These are phyloP conservation scores for Boletus mariae DNA, from an alignment of 1,284 basidiomycete genomes.

Conservation along the genomic window DNA sequence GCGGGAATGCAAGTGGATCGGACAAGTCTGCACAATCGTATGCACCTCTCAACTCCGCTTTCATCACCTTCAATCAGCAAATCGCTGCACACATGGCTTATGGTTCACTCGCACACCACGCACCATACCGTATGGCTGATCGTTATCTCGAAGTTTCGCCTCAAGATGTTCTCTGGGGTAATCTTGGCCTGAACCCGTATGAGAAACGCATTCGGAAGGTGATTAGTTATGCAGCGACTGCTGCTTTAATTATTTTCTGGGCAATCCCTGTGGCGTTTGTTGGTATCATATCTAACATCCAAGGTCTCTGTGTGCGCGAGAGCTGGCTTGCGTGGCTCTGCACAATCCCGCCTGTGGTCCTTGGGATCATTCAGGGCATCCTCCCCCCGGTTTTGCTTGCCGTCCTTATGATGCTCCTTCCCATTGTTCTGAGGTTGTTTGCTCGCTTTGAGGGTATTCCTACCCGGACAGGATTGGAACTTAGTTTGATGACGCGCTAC, in stretches of 20 bases:
- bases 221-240: constrained; percentile 60
- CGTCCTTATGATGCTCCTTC: constrained; percentile 88
- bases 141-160: constrained; percentile 75
- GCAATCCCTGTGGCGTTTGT: constrained; percentile 81
- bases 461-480: constrained; percentile 77
- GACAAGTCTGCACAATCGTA: constrained; percentile 44
- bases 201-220: constrained; percentile 66
- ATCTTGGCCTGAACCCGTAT: constrained; percentile 86
- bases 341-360: constrained; percentile 53
- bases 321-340: constrained; percentile 85
- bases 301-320: constrained; percentile 61
- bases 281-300: constrained; percentile 81
- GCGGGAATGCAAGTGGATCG: constrained; percentile 24
- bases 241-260: constrained; percentile 70
- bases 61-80: constrained; percentile 92
- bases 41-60: constrained; percentile 78
- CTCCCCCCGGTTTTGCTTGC: constrained; percentile 84
- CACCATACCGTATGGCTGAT: constrained; percentile 70
- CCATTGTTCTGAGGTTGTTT: constrained; percentile 79
- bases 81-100: constrained; percentile 88
- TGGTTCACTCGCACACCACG: constrained; percentile 70
- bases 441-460: constrained; percentile 81
- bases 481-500: constrained; percentile 88
- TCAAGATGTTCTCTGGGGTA: constrained; percentile 88
- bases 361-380: constrained; percentile 90